Percentiles rank a stretch among this genome's conserved stretches.
Conservation (phyloP, 139 green algal species). For the Chlamydomonas applanata region DNA sequence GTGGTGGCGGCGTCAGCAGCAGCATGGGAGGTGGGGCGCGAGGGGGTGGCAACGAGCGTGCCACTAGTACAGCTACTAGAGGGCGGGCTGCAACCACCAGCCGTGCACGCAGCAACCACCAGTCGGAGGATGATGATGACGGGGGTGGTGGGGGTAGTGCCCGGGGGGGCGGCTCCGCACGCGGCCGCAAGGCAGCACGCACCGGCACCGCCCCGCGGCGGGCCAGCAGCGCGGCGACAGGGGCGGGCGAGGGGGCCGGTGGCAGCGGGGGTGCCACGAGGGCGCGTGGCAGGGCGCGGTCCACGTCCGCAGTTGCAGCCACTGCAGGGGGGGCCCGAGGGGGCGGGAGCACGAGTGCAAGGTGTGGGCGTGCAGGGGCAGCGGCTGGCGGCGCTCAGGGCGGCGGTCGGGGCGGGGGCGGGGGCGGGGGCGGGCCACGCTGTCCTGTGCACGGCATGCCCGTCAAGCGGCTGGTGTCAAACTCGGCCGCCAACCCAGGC, state of each 20-base stretch:
- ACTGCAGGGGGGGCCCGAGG: not conserved
- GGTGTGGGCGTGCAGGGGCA: not conserved
- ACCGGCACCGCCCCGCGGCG: not conserved
- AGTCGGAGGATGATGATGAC: not conserved
- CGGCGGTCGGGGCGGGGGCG: no score
- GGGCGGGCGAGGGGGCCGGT: not conserved
- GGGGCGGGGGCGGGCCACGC: constrained; percentile 8
- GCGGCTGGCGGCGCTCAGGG: no score
- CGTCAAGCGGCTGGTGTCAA: constrained; percentile 12
- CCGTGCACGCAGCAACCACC: not conserved
- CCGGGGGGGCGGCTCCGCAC: not conserved
- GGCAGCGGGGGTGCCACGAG: not conserved
- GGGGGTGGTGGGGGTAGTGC: not conserved
- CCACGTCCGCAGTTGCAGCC: not conserved
- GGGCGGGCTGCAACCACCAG: not conserved
- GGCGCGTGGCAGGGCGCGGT: not conserved
- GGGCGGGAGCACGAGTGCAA: not conserved
- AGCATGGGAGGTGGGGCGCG: not conserved
- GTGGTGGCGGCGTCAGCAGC: not conserved
- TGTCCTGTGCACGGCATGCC: constrained; percentile 32
- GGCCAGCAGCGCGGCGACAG: not conserved
- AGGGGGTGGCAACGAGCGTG: constrained; percentile 9
- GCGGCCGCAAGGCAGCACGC: not conserved
- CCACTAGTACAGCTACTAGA: not conserved
- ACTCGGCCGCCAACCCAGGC: constrained; percentile 24